Evolutionary conservation across 2,329 filamentous ascomycete species (phyloP), one percentile per base, ranked within the genome.

Genomic region (Cercospora sp.): DNA sequence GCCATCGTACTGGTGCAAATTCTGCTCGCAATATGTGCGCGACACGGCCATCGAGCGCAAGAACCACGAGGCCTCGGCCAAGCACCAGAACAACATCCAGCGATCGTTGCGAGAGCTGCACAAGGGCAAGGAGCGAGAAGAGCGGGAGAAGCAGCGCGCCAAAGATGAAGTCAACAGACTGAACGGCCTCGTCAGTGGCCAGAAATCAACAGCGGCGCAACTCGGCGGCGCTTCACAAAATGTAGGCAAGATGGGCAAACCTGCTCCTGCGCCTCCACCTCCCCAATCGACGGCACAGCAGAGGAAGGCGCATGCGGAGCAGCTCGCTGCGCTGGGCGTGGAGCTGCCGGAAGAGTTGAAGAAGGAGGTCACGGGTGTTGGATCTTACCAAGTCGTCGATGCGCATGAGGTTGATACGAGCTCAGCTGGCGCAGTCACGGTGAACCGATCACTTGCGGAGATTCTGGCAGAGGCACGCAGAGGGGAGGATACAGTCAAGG

Each of bases 1-100:
- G 36, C 94, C 94, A 5, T 94, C 91, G 78, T 97, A 97, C 83
- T 98, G 94, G 93, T 99, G 95, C 87, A 98, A 98, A 80, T 92
- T 97, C 84, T 99, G 95, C 87, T 88, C 89, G 77, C 88, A 87
- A 78, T 98, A 89, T 80, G 91, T 99, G 60, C 91, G 92, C 81
- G 95, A 99, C 84, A 97, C 94, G 23, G 90, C 92, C 73, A 88
- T 97, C 80, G 94, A 97, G 79, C 91, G 90, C 74, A 86, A 89
- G 72, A 76, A 77, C 36, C 78, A 79, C 70, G 78, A 79, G 60
- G 69, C 74, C 33, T 77, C 74, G 23, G 74, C 71, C 28, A 77
- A 76, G 65, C 78, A 79, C 69, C 78, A 79, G 68, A 74, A 74
- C 64, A 94, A 97, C 80, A 88, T 98, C 69, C 96, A 97, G 81